Percentiles rank a stretch among this genome's conserved stretches.
Conservation (phyloP, 2,329 filamentous ascomycete species). For the Sarocladiaceae sp. region DNA sequence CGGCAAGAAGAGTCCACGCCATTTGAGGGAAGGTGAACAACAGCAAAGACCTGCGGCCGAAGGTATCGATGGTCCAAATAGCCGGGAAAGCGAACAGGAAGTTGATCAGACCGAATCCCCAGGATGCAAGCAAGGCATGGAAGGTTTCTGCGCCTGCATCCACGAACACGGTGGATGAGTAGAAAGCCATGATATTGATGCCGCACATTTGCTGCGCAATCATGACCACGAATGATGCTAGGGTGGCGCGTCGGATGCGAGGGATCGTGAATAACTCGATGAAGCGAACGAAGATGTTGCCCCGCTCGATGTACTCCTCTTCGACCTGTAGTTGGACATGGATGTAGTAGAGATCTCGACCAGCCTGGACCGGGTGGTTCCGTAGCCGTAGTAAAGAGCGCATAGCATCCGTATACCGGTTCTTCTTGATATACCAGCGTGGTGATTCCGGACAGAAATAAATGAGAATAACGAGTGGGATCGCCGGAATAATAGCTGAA, state of each 20-base stretch:
- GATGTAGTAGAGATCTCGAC: conserved; percentile 57
- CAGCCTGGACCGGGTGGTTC: conserved; percentile 49
- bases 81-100: conserved; percentile 54
- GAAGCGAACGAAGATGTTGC: conserved; percentile 56
- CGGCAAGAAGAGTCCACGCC: conserved; percentile 33
- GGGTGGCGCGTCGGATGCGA: conserved; percentile 62
- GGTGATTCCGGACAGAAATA: conserved; percentile 62
- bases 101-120: conserved; percentile 52
- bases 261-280: conserved; percentile 63
- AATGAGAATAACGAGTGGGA: conserved; percentile 52
- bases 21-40: conserved; percentile 37
- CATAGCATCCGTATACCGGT: conserved; percentile 55
- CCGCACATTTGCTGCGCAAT: conserved; percentile 66
- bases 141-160: conserved; percentile 50
- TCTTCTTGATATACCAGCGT: conserved; percentile 62
- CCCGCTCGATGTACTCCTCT: conserved; percentile 38
- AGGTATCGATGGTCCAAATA: conserved; percentile 53
- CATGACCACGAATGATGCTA: conserved; percentile 76
- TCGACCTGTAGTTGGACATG: conserved; percentile 60
- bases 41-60: conserved; percentile 45
- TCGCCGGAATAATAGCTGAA: conserved; percentile 54
- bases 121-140: conserved; percentile 52
- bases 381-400: conserved; percentile 45
- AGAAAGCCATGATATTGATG: conserved; percentile 72
- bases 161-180: conserved; percentile 58